Evolutionary conservation across 2,329 filamentous ascomycete species (phyloP).

Genomic region (Epichloe gansuensis): DNA sequence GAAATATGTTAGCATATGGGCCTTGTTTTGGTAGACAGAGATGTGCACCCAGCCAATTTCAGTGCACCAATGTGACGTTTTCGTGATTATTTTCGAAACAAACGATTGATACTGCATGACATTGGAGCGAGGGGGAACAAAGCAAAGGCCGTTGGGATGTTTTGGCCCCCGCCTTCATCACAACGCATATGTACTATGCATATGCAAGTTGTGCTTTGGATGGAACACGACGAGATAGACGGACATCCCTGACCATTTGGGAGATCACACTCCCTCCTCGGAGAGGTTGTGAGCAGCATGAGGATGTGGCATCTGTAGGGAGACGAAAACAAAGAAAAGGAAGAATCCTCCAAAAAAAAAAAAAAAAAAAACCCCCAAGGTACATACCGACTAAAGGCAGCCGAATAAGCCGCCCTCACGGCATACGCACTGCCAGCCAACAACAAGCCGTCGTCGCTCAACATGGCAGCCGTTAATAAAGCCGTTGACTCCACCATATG

Average conservation of each 20-base stretch:
- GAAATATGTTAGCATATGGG: background rate
- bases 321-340: background rate
- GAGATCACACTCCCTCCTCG: background rate
- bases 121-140: background rate
- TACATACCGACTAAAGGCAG: constrained; percentile 60
- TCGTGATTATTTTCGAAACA: background rate
- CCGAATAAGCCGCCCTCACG: constrained; percentile 56
- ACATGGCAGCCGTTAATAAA: constrained; percentile 54
- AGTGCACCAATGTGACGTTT: background rate
- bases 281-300: background rate
- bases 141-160: background rate
- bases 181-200: background rate
- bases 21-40: background rate
- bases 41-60: background rate
- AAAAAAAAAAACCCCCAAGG: background rate
- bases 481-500: constrained; percentile 72
- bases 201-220: background rate
- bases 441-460: constrained; percentile 47
- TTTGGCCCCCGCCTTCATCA: background rate
- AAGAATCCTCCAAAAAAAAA: background rate
- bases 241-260: background rate
- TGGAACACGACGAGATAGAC: background rate
- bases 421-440: constrained; percentile 39
- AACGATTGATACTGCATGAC: background rate
- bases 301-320: background rate